Evolutionary conservation across 2,329 filamentous ascomycete species (phyloP).

Genomic region (Huntiella abstrusa): DNA sequence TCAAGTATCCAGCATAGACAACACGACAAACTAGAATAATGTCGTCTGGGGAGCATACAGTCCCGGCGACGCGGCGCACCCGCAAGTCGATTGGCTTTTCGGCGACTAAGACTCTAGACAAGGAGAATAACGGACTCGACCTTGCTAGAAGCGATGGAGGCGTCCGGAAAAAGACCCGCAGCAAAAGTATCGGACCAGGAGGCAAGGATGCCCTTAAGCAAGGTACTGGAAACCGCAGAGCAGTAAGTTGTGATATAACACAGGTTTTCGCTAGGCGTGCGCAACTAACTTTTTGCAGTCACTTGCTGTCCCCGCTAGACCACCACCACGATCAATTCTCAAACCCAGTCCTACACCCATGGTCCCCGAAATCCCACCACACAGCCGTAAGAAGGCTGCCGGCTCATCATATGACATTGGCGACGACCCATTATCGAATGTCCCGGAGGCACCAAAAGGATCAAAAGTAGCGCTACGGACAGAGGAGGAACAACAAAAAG

Average conservation of each 20-base stretch:
- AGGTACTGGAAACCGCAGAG: constrained; percentile 56
- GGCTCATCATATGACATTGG: neutral
- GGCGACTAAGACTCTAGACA: constrained; percentile 33
- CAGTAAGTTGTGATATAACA: constrained; percentile 34
- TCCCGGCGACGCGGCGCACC: constrained; percentile 36
- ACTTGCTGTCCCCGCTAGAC: constrained; percentile 31
- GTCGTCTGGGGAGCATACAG: constrained; percentile 18
- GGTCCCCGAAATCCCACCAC: constrained; percentile 42
- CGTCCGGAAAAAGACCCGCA: constrained; percentile 54
- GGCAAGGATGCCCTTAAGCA: constrained; percentile 67
- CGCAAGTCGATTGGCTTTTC: constrained; percentile 53
- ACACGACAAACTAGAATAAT: neutral
- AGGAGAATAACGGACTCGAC: constrained; percentile 62
- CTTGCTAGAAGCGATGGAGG: constrained; percentile 33
- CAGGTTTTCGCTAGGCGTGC: neutral
- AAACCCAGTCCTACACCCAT: constrained; percentile 62
- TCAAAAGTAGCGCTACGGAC: constrained; percentile 43
- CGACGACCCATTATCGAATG: constrained; percentile 10
- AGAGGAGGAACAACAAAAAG: constrained; percentile 52
- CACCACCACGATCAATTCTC: constrained; percentile 51
- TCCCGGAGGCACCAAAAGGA: constrained; percentile 16
- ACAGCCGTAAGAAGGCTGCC: constrained; percentile 3
- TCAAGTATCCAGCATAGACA: neutral
- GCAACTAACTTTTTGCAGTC: constrained; percentile 23
- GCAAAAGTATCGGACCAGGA: constrained; percentile 90